phyloP scores from a whole-genome alignment of 2,329 filamentous ascomycete species.

The Diplodia mutila region DNA sequence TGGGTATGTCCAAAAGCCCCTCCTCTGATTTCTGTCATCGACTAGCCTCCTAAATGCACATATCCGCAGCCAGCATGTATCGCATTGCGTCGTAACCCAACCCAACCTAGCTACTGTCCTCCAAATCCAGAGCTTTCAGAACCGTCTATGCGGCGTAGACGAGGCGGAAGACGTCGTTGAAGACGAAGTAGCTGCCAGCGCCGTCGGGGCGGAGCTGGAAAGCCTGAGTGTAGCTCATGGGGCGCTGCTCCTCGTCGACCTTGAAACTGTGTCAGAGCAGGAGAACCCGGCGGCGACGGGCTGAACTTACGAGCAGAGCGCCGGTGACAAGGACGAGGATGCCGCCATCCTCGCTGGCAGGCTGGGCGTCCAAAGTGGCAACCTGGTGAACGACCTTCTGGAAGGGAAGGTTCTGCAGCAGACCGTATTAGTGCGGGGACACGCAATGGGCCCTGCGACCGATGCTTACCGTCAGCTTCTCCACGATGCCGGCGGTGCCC shows the following conservation, averaged over 20 bases:
- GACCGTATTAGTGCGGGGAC: conserved; percentile 5
- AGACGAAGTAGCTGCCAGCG: conserved; percentile 76
- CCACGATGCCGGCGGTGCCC: conserved; percentile 69
- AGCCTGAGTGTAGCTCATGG: conserved; percentile 87
- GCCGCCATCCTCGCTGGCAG: conserved; percentile 66
- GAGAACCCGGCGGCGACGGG: background rate
- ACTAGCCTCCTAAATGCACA: conserved; percentile 23
- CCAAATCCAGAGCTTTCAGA: background rate
- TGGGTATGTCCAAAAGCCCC: conserved; percentile 20
- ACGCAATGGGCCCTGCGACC: background rate
- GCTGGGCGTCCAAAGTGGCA: conserved; percentile 81
- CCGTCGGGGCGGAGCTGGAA: conserved; percentile 81
- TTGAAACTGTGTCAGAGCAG: conserved; percentile 42
- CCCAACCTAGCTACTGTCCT: background rate
- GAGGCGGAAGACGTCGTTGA: conserved; percentile 94
- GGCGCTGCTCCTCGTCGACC: conserved; percentile 83
- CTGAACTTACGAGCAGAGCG: conserved; percentile 69
- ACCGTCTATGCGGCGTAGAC: conserved; percentile 60
- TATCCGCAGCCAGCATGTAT: conserved; percentile 7
- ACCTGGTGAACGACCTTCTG: conserved; percentile 78
- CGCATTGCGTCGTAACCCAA: conserved; percentile 12
- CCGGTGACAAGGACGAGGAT: conserved; percentile 91
- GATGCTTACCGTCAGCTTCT: conserved; percentile 75
- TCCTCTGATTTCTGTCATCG: conserved; percentile 11
- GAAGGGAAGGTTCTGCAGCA: conserved; percentile 74